Evolutionary conservation across 495 filamentous ascomycete genomes (phyloP).

Genomic region (Aspergillus cristatus): DNA sequence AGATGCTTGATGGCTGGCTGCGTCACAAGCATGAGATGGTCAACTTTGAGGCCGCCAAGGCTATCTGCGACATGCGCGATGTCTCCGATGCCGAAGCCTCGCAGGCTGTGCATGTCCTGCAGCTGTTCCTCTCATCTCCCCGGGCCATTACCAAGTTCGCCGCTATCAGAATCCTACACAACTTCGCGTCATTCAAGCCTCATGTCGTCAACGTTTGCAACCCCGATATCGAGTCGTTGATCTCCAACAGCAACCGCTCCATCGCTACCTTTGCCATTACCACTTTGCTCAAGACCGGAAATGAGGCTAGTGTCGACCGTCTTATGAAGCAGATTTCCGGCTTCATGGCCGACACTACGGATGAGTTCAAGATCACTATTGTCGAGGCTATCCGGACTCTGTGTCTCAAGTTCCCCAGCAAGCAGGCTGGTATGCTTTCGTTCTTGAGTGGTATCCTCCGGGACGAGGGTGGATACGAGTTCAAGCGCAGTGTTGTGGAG

Average conservation of each 20-base stretch:
- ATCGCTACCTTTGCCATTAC: constrained; percentile 98
- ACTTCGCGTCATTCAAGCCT: constrained; percentile 90
- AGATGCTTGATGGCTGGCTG: constrained; percentile 90
- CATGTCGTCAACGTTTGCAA: constrained; percentile 89
- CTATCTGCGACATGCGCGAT: constrained; percentile 89
- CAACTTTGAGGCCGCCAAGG: constrained; percentile 98
- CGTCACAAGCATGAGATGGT: constrained; percentile 99
- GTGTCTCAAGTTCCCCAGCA: constrained; percentile 94
- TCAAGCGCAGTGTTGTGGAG: constrained; percentile 95
- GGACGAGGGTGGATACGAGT: constrained; percentile 96
- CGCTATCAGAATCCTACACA: constrained; percentile 92
- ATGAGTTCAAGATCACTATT: constrained; percentile 99
- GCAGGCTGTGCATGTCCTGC: constrained; percentile 89
- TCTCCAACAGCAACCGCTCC: constrained; percentile 92
- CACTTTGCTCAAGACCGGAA: constrained; percentile 94
- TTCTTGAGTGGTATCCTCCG: constrained; percentile 92
- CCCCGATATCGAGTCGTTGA: constrained; percentile 90
- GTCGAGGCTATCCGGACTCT: constrained; percentile 95
- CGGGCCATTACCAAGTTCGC: constrained; percentile 96
- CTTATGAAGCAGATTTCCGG: constrained; percentile 97
- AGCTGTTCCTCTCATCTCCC: constrained; percentile 94
- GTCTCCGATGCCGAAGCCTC: constrained; percentile 85
- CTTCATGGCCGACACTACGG: constrained; percentile 96
- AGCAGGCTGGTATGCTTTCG: constrained; percentile 94
- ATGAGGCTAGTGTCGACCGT: constrained; percentile 92